Percentiles rank a stretch among this genome's conserved stretches.
phyloP scores from a whole-genome alignment of 2,329 filamentous ascomycete genomes.

The Neoscytalidium dimidiatum region DNA sequence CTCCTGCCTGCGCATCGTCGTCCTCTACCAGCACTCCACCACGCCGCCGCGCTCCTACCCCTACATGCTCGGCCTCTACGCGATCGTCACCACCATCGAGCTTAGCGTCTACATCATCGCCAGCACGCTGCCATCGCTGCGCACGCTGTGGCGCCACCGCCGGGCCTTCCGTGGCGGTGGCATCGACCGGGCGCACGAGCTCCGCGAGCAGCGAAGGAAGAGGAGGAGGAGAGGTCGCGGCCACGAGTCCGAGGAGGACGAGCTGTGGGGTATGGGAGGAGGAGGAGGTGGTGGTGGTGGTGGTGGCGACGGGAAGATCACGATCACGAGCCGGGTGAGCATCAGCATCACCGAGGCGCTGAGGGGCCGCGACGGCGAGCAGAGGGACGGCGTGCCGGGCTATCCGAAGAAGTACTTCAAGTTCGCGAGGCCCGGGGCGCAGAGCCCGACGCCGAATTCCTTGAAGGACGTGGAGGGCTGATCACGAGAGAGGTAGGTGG shows the following conservation, averaged over 20 bases:
- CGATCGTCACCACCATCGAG: background rate
- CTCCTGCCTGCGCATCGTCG: constrained; percentile 11
- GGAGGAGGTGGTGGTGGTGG: too few relatives aligned
- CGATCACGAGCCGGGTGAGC: constrained; percentile 11
- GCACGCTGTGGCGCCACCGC: background rate
- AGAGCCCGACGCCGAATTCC: background rate
- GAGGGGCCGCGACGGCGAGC: background rate
- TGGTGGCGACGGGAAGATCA: background rate
- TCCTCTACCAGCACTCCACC: background rate
- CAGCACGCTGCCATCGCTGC: background rate
- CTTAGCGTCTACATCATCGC: background rate
- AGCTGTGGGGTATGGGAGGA: background rate
- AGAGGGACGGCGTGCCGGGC: background rate
- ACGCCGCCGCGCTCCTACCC: background rate
- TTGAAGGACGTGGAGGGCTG: background rate
- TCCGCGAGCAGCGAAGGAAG: background rate
- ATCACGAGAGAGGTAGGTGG: too few relatives aligned
- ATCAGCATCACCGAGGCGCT: constrained; percentile 13
- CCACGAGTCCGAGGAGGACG: background rate
- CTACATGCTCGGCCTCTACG: background rate
- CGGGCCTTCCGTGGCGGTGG: background rate
- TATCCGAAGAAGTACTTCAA: constrained; percentile 12
- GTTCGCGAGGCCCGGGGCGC: background rate
- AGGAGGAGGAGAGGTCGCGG: background rate
- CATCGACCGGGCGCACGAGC: background rate